Evolutionary conservation across 345 rosid genomes (phyloP).

Genomic region (Ailanthus altissimus): DNA sequence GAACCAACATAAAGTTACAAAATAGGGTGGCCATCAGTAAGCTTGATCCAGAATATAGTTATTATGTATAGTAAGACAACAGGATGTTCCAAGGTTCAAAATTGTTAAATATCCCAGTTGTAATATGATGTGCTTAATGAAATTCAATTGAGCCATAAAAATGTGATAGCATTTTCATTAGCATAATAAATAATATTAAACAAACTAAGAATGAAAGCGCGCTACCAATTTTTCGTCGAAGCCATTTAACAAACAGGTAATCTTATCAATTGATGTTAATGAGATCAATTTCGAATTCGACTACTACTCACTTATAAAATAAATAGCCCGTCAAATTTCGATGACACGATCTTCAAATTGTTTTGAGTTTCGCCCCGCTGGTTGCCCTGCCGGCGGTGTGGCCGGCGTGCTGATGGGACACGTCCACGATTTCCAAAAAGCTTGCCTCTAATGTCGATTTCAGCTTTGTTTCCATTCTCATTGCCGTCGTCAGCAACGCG

Average conservation of each 20-base stretch:
- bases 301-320: background rate
- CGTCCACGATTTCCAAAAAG: conserved; percentile 61
- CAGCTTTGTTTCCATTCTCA: no score
- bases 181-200: background rate
- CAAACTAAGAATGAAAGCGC: background rate
- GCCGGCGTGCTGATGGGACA: conserved; percentile 74
- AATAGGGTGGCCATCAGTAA: background rate
- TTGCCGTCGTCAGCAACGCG: no score
- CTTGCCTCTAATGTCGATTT: conserved; percentile 32
- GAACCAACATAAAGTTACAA: background rate
- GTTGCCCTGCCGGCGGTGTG: conserved; percentile 47
- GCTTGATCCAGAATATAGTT: background rate
- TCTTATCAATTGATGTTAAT: background rate
- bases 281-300: background rate
- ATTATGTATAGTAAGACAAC: background rate
- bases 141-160: background rate
- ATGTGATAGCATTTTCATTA: background rate
- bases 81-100: background rate
- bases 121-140: background rate
- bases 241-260: background rate
- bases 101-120: background rate
- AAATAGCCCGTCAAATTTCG: conserved; percentile 41
- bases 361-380: conserved; percentile 51
- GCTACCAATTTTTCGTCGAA: background rate
- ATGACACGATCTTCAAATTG: conserved; percentile 53